phyloP scores from a whole-genome alignment of 2,329 filamentous ascomycete species.

The Trichoderma afroharzianum region DNA sequence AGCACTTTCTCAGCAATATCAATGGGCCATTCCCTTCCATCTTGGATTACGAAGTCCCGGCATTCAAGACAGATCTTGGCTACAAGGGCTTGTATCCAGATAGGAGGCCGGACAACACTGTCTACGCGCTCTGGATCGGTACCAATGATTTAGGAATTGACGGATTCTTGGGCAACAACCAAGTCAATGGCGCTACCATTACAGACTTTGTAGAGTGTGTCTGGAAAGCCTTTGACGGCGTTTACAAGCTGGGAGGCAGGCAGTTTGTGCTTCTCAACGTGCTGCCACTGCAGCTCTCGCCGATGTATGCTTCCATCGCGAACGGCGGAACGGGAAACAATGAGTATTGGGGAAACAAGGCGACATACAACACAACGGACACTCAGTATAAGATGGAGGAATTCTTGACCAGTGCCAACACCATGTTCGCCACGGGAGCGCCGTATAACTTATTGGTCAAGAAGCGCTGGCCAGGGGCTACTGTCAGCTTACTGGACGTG shows the following conservation, averaged over 20 bases:
- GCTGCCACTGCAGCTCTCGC: slow-evolving; percentile 63
- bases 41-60: slow-evolving; percentile 57
- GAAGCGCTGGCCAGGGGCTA: slow-evolving; percentile 53
- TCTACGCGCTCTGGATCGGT: slow-evolving; percentile 76
- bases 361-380: slow-evolving; percentile 45
- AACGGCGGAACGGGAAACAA: slow-evolving; percentile 17
- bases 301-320: slow-evolving; percentile 52
- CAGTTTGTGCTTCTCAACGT: slow-evolving; percentile 71
- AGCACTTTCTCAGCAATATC: slow-evolving; percentile 22
- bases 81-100: slow-evolving; percentile 39
- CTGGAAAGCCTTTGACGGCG: slow-evolving; percentile 56
- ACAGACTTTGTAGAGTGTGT: slow-evolving; percentile 65
- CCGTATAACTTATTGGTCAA: slow-evolving; percentile 43
- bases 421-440: slow-evolving; percentile 47
- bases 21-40: slow-evolving; percentile 56
- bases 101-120: slow-evolving; percentile 54
- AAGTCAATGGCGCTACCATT: slow-evolving; percentile 57
- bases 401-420: slow-evolving; percentile 49
- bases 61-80: slow-evolving; percentile 48
- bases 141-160: slow-evolving; percentile 71
- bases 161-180: slow-evolving; percentile 63
- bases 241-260: slow-evolving; percentile 64
- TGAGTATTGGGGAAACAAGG: slow-evolving; percentile 46
- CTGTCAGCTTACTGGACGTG: slow-evolving; percentile 64
- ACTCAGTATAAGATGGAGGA: slow-evolving; percentile 42